Evolutionary conservation across 2,329 filamentous ascomycete genomes (phyloP).

Genomic region (Metarhizium rileyi): DNA sequence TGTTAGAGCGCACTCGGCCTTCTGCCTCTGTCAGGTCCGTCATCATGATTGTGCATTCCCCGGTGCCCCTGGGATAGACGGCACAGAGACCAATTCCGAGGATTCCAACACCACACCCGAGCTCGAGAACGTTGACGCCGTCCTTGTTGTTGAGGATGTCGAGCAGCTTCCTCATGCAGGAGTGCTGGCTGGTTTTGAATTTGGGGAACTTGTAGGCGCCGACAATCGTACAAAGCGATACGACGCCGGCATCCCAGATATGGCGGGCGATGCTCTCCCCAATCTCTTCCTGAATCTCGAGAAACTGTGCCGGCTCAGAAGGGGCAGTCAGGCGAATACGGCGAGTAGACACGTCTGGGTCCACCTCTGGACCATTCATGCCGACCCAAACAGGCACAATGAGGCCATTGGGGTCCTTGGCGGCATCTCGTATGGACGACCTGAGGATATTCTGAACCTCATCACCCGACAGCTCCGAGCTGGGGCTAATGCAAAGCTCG

Average conservation of each 20-base stretch:
- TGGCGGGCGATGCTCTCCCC: constrained; percentile 51
- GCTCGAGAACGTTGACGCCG: constrained; percentile 37
- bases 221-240: constrained; percentile 27
- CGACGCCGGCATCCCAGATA: constrained; percentile 48
- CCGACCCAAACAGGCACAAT: constrained; percentile 35
- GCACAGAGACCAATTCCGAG: constrained; percentile 40
- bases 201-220: constrained; percentile 18
- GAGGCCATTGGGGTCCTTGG: constrained; percentile 21
- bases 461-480: constrained; percentile 16
- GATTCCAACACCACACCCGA: constrained; percentile 48
- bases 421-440: constrained; percentile 11
- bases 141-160: constrained; percentile 16
- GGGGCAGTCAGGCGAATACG: constrained; percentile 18
- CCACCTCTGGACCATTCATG: constrained; percentile 17
- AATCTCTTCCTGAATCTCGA: constrained; percentile 45
- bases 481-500: constrained; percentile 19
- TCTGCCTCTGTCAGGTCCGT: constrained; percentile 48
- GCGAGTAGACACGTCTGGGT: constrained; percentile 18
- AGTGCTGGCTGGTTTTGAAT: constrained; percentile 16
- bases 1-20: constrained; percentile 37
- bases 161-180: constrained; percentile 21
- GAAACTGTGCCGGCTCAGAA: constrained; percentile 12
- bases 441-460: constrained; percentile 17
- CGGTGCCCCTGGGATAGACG: constrained; percentile 17
- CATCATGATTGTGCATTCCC: constrained; percentile 32